These are phyloP conservation scores for Dactylis glomerata DNA, from an alignment of 176 grass and related monocot genomes.

Conservation along the genomic window DNA sequence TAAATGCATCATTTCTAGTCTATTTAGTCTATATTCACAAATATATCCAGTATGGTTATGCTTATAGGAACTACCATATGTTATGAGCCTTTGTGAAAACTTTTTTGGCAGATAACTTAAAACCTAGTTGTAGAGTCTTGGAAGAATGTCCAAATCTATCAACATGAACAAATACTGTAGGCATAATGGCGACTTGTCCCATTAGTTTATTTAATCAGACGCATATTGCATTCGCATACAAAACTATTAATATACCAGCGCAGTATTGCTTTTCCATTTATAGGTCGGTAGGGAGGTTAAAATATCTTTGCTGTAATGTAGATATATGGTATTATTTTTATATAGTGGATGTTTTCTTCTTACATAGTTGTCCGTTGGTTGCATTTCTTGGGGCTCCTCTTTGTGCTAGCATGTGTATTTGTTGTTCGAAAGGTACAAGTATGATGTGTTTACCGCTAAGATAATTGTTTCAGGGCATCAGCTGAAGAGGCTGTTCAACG, in stretches of 20 bases:
- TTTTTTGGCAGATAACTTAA: not conserved
- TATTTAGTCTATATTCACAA: not conserved
- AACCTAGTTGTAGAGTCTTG: not conserved
- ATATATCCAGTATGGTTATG: not conserved
- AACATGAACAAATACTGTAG: not conserved
- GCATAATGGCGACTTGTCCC: not conserved
- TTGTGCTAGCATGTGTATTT: not conserved
- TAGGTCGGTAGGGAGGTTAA: not conserved
- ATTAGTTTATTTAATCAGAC: not conserved
- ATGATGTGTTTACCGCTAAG: not conserved
- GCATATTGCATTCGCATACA: not conserved
- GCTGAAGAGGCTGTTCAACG: constrained; percentile 97
- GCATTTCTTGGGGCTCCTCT: not conserved
- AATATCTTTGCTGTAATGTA: not conserved
- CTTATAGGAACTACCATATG: not conserved
- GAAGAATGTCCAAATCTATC: not conserved
- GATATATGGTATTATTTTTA: constrained; percentile 1
- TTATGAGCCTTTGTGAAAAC: not conserved
- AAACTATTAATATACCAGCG: no score
- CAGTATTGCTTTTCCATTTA: no score
- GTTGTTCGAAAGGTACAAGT: constrained; percentile 11
- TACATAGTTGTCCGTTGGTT: not conserved
- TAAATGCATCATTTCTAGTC: not conserved
- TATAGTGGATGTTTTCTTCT: not conserved
- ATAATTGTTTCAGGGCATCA: constrained; percentile 54